A percentile compares a stretch with the other conserved stretches of the same genome.
phyloP scores from a whole-genome alignment of 495 filamentous ascomycete species.

The Lentithecium fluviatile region DNA sequence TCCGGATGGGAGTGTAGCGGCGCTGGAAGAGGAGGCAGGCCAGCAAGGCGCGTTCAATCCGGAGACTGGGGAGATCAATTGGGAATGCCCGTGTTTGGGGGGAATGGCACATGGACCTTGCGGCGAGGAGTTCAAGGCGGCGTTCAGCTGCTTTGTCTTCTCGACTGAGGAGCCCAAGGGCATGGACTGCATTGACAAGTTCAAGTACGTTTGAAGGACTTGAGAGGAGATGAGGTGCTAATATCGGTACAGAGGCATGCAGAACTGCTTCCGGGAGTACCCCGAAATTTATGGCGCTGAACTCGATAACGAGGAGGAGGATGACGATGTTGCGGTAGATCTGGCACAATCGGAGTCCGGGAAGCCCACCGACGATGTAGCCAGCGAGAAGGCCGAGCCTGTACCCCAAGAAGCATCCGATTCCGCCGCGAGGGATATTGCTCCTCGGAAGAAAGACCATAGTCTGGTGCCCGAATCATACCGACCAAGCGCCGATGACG shows the following conservation, averaged over 20 bases:
- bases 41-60: slow-evolving; percentile 93
- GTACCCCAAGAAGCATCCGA: background rate
- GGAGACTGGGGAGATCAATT: slow-evolving; percentile 99
- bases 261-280: slow-evolving; percentile 89
- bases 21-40: slow-evolving; percentile 74
- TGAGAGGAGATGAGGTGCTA: background rate
- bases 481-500: slow-evolving; percentile 21
- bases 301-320: slow-evolving; percentile 82
- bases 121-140: slow-evolving; percentile 88
- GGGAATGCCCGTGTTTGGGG: slow-evolving; percentile 96
- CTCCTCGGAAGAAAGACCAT: slow-evolving; percentile 2
- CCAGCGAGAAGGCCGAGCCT: slow-evolving; percentile 1
- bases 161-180: slow-evolving; percentile 96
- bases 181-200: slow-evolving; percentile 96
- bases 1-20: slow-evolving; percentile 43
- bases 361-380: background rate
- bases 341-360: background rate
- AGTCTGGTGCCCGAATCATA: slow-evolving; percentile 34
- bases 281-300: slow-evolving; percentile 93
- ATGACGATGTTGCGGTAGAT: slow-evolving; percentile 45
- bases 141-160: slow-evolving; percentile 97
- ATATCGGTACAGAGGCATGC: slow-evolving; percentile 70
- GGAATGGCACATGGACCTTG: slow-evolving; percentile 98
- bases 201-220: slow-evolving; percentile 64
- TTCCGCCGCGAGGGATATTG: background rate